Evolutionary conservation across 2,329 filamentous ascomycete species (phyloP), one percentile per base, ranked within the genome.

Genomic region (Rhynchosporium agropyri): DNA sequence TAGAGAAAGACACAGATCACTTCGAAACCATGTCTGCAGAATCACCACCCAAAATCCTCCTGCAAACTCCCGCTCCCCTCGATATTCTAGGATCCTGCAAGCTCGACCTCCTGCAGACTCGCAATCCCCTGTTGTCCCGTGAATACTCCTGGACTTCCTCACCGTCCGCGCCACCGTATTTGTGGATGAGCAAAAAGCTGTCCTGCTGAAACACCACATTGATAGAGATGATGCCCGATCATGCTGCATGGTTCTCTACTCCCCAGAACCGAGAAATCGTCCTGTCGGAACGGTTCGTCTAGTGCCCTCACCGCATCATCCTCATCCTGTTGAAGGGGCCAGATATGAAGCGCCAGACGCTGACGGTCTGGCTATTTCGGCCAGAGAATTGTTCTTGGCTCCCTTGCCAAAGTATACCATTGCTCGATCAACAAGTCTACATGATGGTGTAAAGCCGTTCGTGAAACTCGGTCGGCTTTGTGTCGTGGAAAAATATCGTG

Each of bases 391-490:
- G 7, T 67, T 67, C 12, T 51, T 31, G 15, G n/a, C 50, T 1
- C 60, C 51, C 3, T 46, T 65, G 10, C 69, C 33, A 63, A 65
- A 5, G 61, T 72, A 45, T 45, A 67, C 69, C 42, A 61, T 61
- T 48, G 71, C 69, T 63, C 65, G 58, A 51, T 66, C 75, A 57
- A 85, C 82, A 51, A 80, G 77, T 56, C 78, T 81, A 68, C 83
- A 85, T 73, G 81, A 89, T 70, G 84, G 83, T 5, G 73, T 79
- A 48, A 91, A 96, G 72, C 86, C 90, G 0, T 96, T 94, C 75
- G 80, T 96, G 67, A 96, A 94, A 77, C 77, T 97, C 2, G 91
- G 91, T 9, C 84, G 92, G 1, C 79, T 97, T 28, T 90, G 91
- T 0, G 88, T 95, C 0, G 68, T 90, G 20, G 77, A 81, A 7